Evolutionary conservation across 805 yeast species (phyloP).

Genomic region (Candida endomychidarum): DNA sequence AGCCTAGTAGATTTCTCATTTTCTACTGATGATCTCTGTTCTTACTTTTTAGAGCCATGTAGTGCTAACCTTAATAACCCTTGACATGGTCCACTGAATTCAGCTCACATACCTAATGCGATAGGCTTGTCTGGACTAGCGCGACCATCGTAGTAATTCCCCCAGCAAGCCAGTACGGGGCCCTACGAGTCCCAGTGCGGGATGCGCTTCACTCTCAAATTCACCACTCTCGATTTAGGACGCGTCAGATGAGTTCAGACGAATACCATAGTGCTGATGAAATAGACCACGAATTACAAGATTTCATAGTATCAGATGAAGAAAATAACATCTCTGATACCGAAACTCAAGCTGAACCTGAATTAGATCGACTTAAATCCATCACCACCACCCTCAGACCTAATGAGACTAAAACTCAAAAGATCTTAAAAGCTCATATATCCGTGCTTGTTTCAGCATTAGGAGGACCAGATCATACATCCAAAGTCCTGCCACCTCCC

Average conservation of each 20-base stretch:
- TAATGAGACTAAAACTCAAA: constrained; percentile 35
- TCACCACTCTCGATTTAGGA: not conserved
- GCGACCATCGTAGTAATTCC: too few relatives aligned
- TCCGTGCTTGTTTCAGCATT: constrained; percentile 81
- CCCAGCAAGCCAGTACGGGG: too few relatives aligned
- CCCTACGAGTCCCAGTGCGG: too few relatives aligned
- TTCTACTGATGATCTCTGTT: too few relatives aligned
- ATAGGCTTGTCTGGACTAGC: too few relatives aligned
- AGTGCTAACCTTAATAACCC: too few relatives aligned
- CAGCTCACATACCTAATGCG: too few relatives aligned
- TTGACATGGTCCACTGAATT: too few relatives aligned
- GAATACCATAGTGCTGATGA: constrained; percentile 5
- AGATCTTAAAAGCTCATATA: constrained; percentile 65
- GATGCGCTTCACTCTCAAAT: too few relatives aligned
- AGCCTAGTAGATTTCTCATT: too few relatives aligned
- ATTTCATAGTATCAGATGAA: constrained; percentile 29
- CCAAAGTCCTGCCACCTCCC: constrained; percentile 44
- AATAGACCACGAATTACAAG: constrained; percentile 29
- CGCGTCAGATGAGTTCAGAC: constrained; percentile 9
- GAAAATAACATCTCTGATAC: constrained; percentile 2
- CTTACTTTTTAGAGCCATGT: too few relatives aligned
- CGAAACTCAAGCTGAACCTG: constrained; percentile 17
- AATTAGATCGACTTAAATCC: constrained; percentile 22
- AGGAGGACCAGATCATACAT: constrained; percentile 81
- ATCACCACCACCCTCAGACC: constrained; percentile 28